Percentiles rank a stretch among this genome's conserved stretches.
Conservation (phyloP, 139 green algal genomes). For the Micromonas pusilla region DNA sequence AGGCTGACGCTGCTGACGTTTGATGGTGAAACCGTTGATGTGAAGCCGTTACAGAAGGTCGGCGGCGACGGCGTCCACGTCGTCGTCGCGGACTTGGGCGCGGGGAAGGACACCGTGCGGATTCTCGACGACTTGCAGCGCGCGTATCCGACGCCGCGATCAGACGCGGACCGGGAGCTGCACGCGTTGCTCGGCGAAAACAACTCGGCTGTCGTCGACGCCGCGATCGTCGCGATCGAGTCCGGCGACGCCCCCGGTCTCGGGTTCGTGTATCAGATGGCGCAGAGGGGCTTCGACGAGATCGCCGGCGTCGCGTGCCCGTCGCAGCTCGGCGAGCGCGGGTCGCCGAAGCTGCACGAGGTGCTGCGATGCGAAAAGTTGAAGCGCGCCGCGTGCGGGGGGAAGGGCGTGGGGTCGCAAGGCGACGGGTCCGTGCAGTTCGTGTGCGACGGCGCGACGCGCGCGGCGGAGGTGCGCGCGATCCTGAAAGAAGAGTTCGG, state of each 20-base stretch:
- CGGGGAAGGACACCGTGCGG: conserved; percentile 55
- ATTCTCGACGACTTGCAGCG: conserved; percentile 58
- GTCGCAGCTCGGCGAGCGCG: conserved; percentile 54
- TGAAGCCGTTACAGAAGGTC: not conserved
- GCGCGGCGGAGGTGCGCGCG: too few species aligned
- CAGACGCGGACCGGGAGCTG: conserved; percentile 30
- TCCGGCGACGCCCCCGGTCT: conserved; percentile 38
- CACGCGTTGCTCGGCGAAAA: conserved; percentile 50
- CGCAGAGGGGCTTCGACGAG: conserved; percentile 53
- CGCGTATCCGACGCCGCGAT: conserved; percentile 42
- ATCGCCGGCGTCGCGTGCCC: conserved; percentile 50
- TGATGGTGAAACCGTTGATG: conserved; percentile 42
- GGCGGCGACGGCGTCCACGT: conserved; percentile 34
- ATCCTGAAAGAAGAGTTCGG: too few species aligned
- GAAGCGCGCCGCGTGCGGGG: conserved; percentile 28
- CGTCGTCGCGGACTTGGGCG: conserved; percentile 40
- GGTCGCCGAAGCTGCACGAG: conserved; percentile 48
- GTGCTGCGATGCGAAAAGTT: not conserved
- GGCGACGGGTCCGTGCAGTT: conserved; percentile 70
- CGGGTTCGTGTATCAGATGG: conserved; percentile 51
- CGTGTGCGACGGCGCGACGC: too few species aligned
- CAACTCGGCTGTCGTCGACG: conserved; percentile 35
- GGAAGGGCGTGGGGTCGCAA: conserved; percentile 65
- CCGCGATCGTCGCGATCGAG: conserved; percentile 44
- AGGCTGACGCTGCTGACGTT: conserved; percentile 54